Percentiles rank a stretch among this genome's conserved stretches.
These are phyloP conservation scores for Arabidopsis suecica DNA, from an alignment of 345 rosid genomes.

Conservation along the genomic window DNA sequence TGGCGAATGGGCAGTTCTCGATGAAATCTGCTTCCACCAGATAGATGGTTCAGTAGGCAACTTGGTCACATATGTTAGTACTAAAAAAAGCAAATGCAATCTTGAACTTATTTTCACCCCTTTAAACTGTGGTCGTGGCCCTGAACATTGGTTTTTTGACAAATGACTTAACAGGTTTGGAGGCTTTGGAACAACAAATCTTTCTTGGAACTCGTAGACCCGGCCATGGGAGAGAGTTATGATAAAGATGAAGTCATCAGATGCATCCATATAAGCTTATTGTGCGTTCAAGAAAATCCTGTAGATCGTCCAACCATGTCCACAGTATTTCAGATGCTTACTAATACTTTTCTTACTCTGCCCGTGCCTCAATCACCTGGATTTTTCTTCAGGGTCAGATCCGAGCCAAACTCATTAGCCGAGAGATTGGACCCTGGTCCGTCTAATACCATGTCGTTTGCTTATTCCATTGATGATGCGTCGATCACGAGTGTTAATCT, in stretches of 20 bases:
- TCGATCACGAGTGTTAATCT: neutral
- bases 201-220: slow-evolving; percentile 22
- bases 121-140: no score
- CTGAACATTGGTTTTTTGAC: no score
- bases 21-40: no score
- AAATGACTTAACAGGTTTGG: neutral
- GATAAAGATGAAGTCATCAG: slow-evolving; percentile 15
- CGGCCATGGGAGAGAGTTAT: slow-evolving; percentile 11
- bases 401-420: neutral
- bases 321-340: slow-evolving; percentile 19
- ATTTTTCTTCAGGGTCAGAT: slow-evolving; percentile 14
- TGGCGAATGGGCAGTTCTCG: no score
- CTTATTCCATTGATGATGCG: slow-evolving; percentile 28
- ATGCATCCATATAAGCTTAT: slow-evolving; percentile 18
- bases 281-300: slow-evolving; percentile 25
- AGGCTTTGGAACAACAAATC: slow-evolving; percentile 33
- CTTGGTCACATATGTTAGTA: no score
- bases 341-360: slow-evolving; percentile 6
- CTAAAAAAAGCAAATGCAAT: no score
- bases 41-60: no score
- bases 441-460: neutral
- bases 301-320: slow-evolving; percentile 38
- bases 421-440: slow-evolving; percentile 10
- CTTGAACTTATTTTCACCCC: no score
- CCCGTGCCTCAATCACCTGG: slow-evolving; percentile 33